Evolutionary conservation across 2,329 filamentous ascomycete genomes (phyloP).

Genomic region (Talaromyces marneffei): DNA sequence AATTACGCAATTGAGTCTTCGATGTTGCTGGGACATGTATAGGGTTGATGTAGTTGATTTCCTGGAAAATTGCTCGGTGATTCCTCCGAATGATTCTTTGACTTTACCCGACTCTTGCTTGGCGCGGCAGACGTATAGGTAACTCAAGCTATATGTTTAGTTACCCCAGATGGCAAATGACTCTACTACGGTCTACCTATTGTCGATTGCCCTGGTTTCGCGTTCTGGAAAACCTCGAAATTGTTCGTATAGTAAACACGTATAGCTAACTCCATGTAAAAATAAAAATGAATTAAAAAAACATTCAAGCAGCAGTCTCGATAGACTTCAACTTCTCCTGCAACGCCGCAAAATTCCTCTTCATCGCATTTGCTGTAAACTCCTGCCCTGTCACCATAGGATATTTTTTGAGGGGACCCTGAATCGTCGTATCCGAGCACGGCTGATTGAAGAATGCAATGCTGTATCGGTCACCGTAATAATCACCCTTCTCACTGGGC

Average conservation of each 20-base stretch:
- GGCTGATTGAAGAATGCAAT: slow-evolving; percentile 64
- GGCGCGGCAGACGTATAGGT: too few relatives aligned
- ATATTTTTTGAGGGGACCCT: slow-evolving; percentile 59
- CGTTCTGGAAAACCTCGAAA: not conserved
- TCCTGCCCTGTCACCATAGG: slow-evolving; percentile 54
- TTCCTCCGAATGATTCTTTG: not conserved
- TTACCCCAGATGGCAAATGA: not conserved
- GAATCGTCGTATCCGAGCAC: slow-evolving; percentile 52
- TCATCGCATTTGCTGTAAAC: slow-evolving; percentile 54
- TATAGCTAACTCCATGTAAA: not conserved
- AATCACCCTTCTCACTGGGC: slow-evolving; percentile 49
- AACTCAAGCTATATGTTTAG: too few relatives aligned
- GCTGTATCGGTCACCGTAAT: slow-evolving; percentile 57
- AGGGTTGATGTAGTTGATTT: not conserved
- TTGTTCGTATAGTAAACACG: not conserved
- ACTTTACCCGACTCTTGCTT: not conserved
- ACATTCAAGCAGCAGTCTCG: not conserved
- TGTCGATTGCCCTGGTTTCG: not conserved
- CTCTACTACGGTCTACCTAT: not conserved
- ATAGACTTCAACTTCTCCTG: slow-evolving; percentile 42
- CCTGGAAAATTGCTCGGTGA: not conserved
- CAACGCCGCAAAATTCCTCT: slow-evolving; percentile 50
- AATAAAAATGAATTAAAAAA: too few relatives aligned
- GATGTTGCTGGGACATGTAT: not conserved
- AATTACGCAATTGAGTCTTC: too few relatives aligned